Base-by-base conservation (phyloP, 176 grass and related monocot species). In the Olyra latifolia region DNA sequence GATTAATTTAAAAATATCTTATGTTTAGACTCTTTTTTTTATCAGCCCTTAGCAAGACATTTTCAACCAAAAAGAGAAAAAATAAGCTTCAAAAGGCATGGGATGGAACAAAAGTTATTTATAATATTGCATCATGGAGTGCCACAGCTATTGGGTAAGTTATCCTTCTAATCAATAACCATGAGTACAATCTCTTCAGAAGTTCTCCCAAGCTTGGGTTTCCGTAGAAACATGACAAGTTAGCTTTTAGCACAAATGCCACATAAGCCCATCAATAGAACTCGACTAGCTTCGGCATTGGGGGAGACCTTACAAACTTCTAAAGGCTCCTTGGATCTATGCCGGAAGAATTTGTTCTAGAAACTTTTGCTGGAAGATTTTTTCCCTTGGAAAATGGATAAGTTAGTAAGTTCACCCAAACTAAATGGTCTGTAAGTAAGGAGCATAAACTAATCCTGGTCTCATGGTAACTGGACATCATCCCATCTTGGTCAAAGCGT, bases 81-180 rank as follows among this genome's bases (percentile, higher is more conserved):
- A 85, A 88, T 46, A 93, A 70, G 61, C 83, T 98, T 73, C 87
- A 71, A 62, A 98, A 98, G 65, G 92, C 92, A 85, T 98, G 92
- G 95, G 92, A 94, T 78, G 90, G 92, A 85, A 92, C 91, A 79
- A 84, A 95, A 89, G 90, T 95, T 48, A 65, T 98, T 67, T 98
- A 98, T 54, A 98, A 95, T 81, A 43, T 98, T 46, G 90, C 92
- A 69, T 98, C 95, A 20, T 98, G 95, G 95, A 89, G 92, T 42
- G 90, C 95, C 2, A 95, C 95, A 78, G 95, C 92, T 59, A 66
- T 98, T 86, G 95, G 95, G 95, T 98, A 86, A 62, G 54, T 64
- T 77, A 39, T 47, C 13, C 22, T 10, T 78, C n/a, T 62, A 25
- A 67, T n/a, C 8, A 29, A 17, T 22, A 40, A 41, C 10, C 14